phyloP scores from a whole-genome alignment of 2,329 filamentous ascomycete species.

The Aspergillus jensenii region DNA sequence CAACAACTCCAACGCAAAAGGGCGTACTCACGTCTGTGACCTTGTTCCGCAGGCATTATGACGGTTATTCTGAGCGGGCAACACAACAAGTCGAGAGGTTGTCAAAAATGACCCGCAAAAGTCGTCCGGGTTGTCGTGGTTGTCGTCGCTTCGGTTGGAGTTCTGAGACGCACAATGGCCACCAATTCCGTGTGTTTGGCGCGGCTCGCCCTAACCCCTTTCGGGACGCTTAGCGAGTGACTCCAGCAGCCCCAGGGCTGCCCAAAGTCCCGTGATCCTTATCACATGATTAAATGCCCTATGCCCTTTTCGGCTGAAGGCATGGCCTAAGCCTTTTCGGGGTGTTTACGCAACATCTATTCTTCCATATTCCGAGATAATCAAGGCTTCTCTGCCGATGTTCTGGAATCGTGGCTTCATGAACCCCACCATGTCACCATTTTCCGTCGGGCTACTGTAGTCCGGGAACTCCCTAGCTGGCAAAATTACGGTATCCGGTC shows the following conservation, averaged over 20 bases:
- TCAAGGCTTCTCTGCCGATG: neutral
- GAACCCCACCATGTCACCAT: conserved; percentile 21
- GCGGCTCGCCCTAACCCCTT: conserved; percentile 36
- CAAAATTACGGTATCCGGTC: conserved; percentile 15
- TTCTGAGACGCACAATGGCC: conserved; percentile 35
- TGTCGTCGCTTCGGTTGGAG: conserved; percentile 42
- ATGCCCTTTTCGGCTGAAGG: too few relatives aligned
- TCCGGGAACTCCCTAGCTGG: conserved; percentile 26
- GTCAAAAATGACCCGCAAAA: conserved; percentile 42
- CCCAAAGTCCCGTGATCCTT: conserved; percentile 22
- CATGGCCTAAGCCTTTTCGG: conserved; percentile 18
- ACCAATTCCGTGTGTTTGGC: conserved; percentile 39
- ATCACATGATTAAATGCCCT: neutral
- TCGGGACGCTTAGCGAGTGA: conserved; percentile 37
- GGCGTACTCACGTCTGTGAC: conserved; percentile 77
- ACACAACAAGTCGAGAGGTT: conserved; percentile 42
- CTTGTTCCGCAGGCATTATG: conserved; percentile 86
- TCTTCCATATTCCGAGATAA: conserved; percentile 17
- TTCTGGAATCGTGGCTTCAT: conserved; percentile 9
- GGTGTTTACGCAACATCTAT: conserved; percentile 4
- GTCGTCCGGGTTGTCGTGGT: conserved; percentile 44
- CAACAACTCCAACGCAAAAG: conserved; percentile 1
- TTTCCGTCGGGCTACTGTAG: conserved; percentile 32
- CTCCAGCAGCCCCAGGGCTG: conserved; percentile 29
- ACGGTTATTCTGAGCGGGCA: conserved; percentile 49